A percentile compares a stretch with the other conserved stretches of the same genome.
Evolutionary conservation across 352 stramenopile genomes (phyloP).

Genomic region (Phytopythium aichiense): DNA sequence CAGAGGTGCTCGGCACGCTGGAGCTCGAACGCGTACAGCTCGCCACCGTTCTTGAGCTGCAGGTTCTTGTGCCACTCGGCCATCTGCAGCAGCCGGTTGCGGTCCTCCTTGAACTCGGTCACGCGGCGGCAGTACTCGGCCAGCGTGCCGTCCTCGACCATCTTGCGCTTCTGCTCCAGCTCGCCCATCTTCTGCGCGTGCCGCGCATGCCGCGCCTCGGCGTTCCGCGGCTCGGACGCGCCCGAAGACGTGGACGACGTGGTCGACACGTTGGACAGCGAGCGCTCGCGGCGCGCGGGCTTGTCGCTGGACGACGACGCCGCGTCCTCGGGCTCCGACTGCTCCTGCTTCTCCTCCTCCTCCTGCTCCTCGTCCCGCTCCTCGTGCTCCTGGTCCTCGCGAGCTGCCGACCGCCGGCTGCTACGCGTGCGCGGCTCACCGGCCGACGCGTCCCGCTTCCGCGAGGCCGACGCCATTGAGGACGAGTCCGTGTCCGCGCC

Average conservation of each 20-base stretch:
- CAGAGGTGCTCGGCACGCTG: conserved; percentile 68
- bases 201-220: conserved; percentile 25
- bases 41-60: conserved; percentile 79
- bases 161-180: conserved; percentile 80
- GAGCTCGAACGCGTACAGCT: conserved; percentile 76
- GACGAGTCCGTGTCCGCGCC: conserved; percentile 60
- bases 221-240: conserved; percentile 35
- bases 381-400: conserved; percentile 21
- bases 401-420: conserved; percentile 17
- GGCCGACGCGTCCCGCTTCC: not conserved
- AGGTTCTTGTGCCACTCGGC: conserved; percentile 80
- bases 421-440: conserved; percentile 17
- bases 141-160: conserved; percentile 80
- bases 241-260: conserved; percentile 51
- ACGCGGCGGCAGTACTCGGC: conserved; percentile 81
- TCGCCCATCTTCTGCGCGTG: conserved; percentile 62
- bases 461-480: conserved; percentile 13
- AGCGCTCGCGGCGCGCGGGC: conserved; percentile 31
- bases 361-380: conserved; percentile 27
- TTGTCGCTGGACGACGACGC: conserved; percentile 11
- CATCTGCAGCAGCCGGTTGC: conserved; percentile 63
- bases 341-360: conserved; percentile 18
- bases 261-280: conserved; percentile 63
- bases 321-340: conserved; percentile 18
- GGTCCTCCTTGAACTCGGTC: conserved; percentile 79